phyloP scores from a whole-genome alignment of 371 early-diverging fungal species.

The Pancytospora philotis region DNA sequence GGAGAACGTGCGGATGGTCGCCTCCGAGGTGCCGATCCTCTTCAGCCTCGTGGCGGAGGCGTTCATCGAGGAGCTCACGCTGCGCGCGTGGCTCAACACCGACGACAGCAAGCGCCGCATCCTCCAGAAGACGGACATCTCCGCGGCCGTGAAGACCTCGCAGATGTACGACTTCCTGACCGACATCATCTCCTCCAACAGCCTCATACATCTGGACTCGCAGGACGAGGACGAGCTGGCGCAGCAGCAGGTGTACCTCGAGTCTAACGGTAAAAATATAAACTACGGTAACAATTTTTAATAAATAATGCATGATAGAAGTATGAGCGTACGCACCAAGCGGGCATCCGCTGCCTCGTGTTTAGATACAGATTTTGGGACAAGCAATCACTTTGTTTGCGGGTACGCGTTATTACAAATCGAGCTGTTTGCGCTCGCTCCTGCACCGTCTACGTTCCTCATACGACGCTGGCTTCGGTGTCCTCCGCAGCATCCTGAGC shows the following conservation, averaged over 20 bases:
- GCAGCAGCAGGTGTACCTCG: slow-evolving; percentile 11
- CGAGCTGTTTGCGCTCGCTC: too few species aligned
- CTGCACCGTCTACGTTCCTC: too few species aligned
- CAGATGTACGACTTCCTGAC: slow-evolving; percentile 96
- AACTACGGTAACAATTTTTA: background rate
- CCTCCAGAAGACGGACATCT: slow-evolving; percentile 81
- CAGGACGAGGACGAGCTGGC: background rate
- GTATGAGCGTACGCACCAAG: background rate
- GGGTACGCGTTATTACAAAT: too few species aligned
- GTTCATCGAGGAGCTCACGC: slow-evolving; percentile 81
- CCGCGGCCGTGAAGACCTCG: slow-evolving; percentile 76
- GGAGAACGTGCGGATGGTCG: slow-evolving; percentile 73
- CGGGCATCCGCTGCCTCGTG: background rate
- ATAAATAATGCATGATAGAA: background rate
- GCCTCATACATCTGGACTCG: background rate
- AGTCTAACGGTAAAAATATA: background rate
- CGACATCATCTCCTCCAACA: slow-evolving; percentile 74
- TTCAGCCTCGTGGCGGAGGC: slow-evolving; percentile 91
- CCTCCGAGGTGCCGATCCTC: slow-evolving; percentile 72
- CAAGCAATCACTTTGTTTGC: too few species aligned
- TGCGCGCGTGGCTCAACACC: slow-evolving; percentile 88
- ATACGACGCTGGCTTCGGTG: too few species aligned
- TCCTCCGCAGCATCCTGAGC: too few species aligned
- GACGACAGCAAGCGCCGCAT: slow-evolving; percentile 95
- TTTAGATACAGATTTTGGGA: too few species aligned